A percentile compares a stretch with the other conserved stretches of the same genome.
Conservation (phyloP, 2,329 filamentous ascomycete species). For the Orbilia brochopaga region DNA sequence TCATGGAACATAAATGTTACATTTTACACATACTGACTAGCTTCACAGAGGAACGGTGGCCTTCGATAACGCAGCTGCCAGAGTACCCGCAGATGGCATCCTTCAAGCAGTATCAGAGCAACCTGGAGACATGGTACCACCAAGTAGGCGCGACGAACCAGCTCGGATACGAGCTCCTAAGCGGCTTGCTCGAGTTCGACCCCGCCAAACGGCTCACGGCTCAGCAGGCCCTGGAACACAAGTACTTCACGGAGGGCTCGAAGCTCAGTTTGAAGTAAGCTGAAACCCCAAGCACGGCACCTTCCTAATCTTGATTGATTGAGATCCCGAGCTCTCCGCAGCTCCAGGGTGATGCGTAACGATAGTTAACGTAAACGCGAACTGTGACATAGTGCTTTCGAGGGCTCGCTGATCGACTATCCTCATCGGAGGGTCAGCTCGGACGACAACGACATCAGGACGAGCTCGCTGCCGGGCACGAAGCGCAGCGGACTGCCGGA, state of each 20-base stretch:
- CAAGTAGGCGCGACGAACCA: conserved; percentile 60
- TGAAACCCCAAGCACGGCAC: not conserved
- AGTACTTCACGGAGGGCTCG: conserved; percentile 77
- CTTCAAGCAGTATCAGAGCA: conserved; percentile 60
- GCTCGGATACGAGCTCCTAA: conserved; percentile 82
- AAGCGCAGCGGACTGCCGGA: conserved; percentile 87
- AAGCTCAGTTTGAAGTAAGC: conserved; percentile 75
- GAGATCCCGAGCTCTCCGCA: not conserved
- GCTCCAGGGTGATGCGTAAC: too few species aligned
- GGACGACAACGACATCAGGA: conserved; percentile 95
- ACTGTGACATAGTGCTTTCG: conserved; percentile 64
- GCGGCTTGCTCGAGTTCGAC: conserved; percentile 87
- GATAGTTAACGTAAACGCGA: not conserved
- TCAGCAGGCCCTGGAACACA: conserved; percentile 83
- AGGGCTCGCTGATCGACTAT: conserved; percentile 85
- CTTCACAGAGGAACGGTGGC: conserved; percentile 74
- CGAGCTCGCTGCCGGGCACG: conserved; percentile 83
- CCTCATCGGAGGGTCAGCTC: conserved; percentile 87
- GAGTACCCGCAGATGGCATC: conserved; percentile 76
- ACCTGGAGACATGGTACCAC: conserved; percentile 61
- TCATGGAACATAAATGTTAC: too few species aligned
- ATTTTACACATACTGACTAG: not conserved
- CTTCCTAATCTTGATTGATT: not conserved
- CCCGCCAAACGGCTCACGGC: conserved; percentile 86
- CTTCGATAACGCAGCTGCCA: conserved; percentile 80